phyloP scores from a whole-genome alignment of 2,329 filamentous ascomycete species.

The Neodidymelliopsis sp. region DNA sequence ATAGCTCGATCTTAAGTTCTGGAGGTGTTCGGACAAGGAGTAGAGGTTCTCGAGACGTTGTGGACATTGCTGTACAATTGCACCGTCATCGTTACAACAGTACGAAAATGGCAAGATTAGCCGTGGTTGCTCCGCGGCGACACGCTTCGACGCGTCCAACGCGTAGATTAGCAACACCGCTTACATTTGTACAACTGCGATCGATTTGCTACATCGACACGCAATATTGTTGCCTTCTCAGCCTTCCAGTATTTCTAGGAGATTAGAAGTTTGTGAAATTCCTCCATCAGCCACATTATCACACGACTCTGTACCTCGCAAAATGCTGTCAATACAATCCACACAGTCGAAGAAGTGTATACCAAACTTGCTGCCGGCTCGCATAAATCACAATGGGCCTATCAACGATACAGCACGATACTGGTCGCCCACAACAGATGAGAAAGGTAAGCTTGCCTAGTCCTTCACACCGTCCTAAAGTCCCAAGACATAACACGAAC shows the following conservation, averaged over 20 bases:
- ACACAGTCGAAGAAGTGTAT: slow-evolving; percentile 53
- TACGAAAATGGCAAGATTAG: neutral
- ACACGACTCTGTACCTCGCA: too few relatives aligned
- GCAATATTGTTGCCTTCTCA: too few relatives aligned
- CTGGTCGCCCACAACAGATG: slow-evolving; percentile 68
- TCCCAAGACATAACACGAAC: neutral
- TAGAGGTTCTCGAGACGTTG: neutral
- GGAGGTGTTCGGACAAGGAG: neutral
- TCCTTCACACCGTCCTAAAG: neutral
- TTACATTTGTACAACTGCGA: neutral
- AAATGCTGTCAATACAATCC: slow-evolving; percentile 56
- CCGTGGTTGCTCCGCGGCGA: slow-evolving; percentile 16
- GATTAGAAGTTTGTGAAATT: too few relatives aligned
- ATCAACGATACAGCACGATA: slow-evolving; percentile 70
- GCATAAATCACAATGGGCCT: slow-evolving; percentile 78
- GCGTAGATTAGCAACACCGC: slow-evolving; percentile 2
- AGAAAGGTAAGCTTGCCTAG: too few relatives aligned
- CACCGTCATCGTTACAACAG: slow-evolving; percentile 8
- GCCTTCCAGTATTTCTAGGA: too few relatives aligned
- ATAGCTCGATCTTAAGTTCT: too few relatives aligned
- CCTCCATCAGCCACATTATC: too few relatives aligned
- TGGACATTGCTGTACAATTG: neutral
- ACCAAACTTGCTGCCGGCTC: slow-evolving; percentile 80
- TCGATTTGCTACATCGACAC: too few relatives aligned
- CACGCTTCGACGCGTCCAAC: slow-evolving; percentile 21